Percentiles rank a stretch among this genome's conserved stretches.
phyloP scores from a whole-genome alignment of 1,284 basidiomycete species.

The Ganoderma sinense region DNA sequence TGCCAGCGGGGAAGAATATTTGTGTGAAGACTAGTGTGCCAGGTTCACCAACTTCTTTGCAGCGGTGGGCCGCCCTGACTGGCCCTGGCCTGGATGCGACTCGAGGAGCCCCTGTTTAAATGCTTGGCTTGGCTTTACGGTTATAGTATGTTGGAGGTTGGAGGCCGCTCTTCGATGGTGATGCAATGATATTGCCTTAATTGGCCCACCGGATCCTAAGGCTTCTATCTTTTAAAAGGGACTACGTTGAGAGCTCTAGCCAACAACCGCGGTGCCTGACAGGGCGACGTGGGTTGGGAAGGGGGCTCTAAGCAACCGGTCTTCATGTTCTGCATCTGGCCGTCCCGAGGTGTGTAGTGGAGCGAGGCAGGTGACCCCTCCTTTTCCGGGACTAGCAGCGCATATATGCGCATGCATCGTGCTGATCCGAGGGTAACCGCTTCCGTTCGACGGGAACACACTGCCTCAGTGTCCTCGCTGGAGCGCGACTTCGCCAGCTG shows the following conservation, averaged over 20 bases:
- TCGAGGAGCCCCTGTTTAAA: no score
- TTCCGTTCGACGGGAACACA: conserved; percentile 36
- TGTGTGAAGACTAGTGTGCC: conserved; percentile 12
- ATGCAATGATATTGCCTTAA: no score
- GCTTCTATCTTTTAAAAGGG: no score
- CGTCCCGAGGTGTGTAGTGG: no score
- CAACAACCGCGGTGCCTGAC: no score
- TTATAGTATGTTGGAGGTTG: conserved; percentile 40
- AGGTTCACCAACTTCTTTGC: neutral
- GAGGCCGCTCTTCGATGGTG: no score
- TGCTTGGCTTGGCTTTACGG: conserved; percentile 41
- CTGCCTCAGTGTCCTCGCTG: conserved; percentile 16
- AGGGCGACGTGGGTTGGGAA: no score
- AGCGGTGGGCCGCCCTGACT: neutral
- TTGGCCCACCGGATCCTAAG: no score
- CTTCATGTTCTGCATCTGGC: no score
- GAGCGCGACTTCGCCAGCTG: conserved; percentile 40
- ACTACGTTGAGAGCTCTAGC: no score
- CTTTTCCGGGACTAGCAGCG: conserved; percentile 27
- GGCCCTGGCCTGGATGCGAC: no score
- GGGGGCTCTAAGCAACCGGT: no score
- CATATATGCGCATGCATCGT: conserved; percentile 60
- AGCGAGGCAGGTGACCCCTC: conserved; percentile 16
- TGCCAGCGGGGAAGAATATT: neutral
- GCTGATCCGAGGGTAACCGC: conserved; percentile 56